A percentile compares a stretch with the other conserved stretches of the same genome.
phyloP scores from a whole-genome alignment of 768 basidiomycete genomes.

The Harrya chromipes region DNA sequence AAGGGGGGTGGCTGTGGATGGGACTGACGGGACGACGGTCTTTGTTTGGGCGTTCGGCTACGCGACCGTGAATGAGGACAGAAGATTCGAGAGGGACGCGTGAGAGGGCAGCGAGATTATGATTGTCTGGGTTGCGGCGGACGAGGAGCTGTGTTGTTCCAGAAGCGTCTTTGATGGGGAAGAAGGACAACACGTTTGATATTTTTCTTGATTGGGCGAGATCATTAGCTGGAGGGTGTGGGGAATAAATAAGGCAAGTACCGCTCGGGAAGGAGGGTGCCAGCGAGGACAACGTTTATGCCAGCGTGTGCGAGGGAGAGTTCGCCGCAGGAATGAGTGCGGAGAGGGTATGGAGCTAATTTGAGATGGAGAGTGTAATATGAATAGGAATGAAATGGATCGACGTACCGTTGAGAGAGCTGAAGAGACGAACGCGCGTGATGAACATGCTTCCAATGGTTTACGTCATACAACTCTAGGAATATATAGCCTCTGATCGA shows the following conservation, averaged over 20 bases:
- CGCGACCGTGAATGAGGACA: conserved; percentile 70
- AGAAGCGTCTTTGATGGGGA: conserved; percentile 75
- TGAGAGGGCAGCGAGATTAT: conserved; percentile 45
- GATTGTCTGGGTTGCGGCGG: conserved; percentile 37
- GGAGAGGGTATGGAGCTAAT: conserved; percentile 53
- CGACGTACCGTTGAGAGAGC: no score
- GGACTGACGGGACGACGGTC: conserved; percentile 59
- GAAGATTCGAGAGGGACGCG: conserved; percentile 74
- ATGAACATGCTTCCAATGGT: no score
- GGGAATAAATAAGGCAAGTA: conserved; percentile 40
- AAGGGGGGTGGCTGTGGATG: not conserved
- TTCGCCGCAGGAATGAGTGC: conserved; percentile 64
- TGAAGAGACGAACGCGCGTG: not conserved
- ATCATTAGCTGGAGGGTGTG: conserved; percentile 32
- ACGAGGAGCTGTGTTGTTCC: conserved; percentile 80
- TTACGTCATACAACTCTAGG: no score
- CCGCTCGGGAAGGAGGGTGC: conserved; percentile 84
- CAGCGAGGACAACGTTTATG: conserved; percentile 63
- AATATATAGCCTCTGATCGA: no score
- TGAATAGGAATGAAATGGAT: no score
- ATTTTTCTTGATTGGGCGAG: conserved; percentile 54
- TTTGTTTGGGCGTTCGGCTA: conserved; percentile 59
- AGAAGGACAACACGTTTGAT: conserved; percentile 73
- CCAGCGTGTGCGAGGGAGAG: conserved; percentile 54
- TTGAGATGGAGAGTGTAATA: not conserved